These are phyloP conservation scores for Cyclocybe aegerita DNA, from an alignment of 768 basidiomycete genomes.

Conservation along the genomic window DNA sequence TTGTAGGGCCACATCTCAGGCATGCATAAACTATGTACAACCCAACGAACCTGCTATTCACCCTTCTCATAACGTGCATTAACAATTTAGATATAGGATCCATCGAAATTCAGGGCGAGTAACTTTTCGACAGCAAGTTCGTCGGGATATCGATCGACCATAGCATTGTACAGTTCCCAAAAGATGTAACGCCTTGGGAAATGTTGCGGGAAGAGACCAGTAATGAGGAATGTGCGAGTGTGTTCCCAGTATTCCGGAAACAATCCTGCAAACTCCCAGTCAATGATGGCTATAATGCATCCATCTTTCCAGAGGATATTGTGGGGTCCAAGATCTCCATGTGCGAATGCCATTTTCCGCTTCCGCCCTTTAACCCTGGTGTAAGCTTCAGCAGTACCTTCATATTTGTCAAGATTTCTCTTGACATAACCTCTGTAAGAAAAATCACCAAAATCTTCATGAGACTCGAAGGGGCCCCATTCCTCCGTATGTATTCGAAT, in stretches of 20 bases:
- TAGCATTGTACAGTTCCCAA: too few relatives aligned
- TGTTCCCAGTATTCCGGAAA: conserved; percentile 18
- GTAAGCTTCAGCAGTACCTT: conserved; percentile 5
- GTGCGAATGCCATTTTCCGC: conserved; percentile 14
- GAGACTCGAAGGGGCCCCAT: conserved; percentile 13
- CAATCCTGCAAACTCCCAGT: conserved; percentile 17
- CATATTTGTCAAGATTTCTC: neutral
- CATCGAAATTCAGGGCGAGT: too few relatives aligned
- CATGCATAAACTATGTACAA: neutral
- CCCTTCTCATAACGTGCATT: neutral
- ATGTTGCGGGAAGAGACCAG: too few relatives aligned
- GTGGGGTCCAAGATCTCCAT: conserved; percentile 17
- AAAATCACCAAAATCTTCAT: conserved; percentile 2
- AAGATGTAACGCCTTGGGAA: too few relatives aligned
- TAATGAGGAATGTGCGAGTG: neutral
- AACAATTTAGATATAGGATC: too few relatives aligned
- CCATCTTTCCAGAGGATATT: conserved; percentile 15
- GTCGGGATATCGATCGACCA: too few relatives aligned
- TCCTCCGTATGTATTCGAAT: conserved; percentile 1
- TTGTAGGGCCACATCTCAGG: conserved; percentile 5
- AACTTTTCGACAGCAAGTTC: too few relatives aligned
- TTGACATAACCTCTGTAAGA: neutral
- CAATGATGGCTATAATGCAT: conserved; percentile 8
- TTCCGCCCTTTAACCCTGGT: neutral
- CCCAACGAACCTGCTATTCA: neutral